Conservation (phyloP, 2,329 filamentous ascomycete genomes). For the Curvularia verruculosa region DNA sequence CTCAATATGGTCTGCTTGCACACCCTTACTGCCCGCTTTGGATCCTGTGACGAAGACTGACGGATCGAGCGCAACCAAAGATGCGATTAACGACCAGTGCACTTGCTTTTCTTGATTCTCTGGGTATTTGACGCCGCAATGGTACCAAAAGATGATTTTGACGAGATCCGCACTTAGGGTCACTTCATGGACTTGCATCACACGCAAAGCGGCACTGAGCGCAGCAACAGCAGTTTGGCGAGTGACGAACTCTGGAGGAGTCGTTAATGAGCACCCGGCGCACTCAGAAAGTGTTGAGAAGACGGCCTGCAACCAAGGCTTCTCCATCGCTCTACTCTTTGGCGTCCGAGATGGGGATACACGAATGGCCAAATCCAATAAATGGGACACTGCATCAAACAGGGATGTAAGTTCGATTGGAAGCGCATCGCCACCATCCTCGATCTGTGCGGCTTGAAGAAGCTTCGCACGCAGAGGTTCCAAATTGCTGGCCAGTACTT, state of each 20-base stretch:
- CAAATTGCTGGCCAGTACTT: slow-evolving; percentile 28
- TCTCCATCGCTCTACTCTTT: slow-evolving; percentile 49
- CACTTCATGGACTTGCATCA: slow-evolving; percentile 34
- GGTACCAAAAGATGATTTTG: slow-evolving; percentile 44
- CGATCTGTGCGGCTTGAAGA: slow-evolving; percentile 40
- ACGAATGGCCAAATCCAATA: slow-evolving; percentile 52
- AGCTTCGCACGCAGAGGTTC: slow-evolving; percentile 39
- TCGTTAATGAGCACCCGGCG: slow-evolving; percentile 36
- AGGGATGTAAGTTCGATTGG: slow-evolving; percentile 30
- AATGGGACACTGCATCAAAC: slow-evolving; percentile 35
- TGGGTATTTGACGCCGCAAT: slow-evolving; percentile 42
- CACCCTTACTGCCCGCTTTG: slow-evolving; percentile 16
- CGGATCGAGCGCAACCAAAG: slow-evolving; percentile 43
- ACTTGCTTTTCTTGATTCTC: slow-evolving; percentile 24
- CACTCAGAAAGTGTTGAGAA: slow-evolving; percentile 49
- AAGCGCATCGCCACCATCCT: slow-evolving; percentile 33
- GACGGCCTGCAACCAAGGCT: slow-evolving; percentile 53
- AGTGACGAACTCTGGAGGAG: slow-evolving; percentile 30
- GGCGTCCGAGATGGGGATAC: slow-evolving; percentile 50
- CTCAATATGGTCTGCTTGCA: slow-evolving; percentile 29
- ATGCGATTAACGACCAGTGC: slow-evolving; percentile 42
- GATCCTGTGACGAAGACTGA: slow-evolving; percentile 40
- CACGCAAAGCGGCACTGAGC: slow-evolving; percentile 33
- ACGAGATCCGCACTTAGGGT: slow-evolving; percentile 36
- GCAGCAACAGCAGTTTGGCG: slow-evolving; percentile 28